Evolutionary conservation across 805 yeast genomes (phyloP).

Genomic region (Metschnikowia aberdeeniae): DNA sequence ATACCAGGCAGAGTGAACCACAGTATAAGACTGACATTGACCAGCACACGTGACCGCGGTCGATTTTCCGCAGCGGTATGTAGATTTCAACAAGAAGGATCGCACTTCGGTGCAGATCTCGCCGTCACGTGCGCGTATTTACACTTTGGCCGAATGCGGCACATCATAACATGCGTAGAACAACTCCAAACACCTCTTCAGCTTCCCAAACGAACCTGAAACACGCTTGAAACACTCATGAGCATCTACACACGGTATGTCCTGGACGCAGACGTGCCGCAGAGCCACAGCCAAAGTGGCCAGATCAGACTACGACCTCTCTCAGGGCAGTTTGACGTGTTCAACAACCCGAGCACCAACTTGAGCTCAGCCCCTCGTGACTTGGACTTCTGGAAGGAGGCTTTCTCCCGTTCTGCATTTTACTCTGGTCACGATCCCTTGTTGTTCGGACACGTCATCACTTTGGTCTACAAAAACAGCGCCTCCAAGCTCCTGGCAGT

Average conservation of each 20-base stretch:
- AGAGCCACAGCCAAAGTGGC: slow-evolving; percentile 4
- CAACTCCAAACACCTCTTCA: too few relatives aligned
- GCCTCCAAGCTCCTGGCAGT: slow-evolving; percentile 47
- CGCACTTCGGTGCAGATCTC: too few relatives aligned
- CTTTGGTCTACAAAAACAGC: slow-evolving; percentile 49
- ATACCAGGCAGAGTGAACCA: too few relatives aligned
- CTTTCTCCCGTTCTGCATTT: slow-evolving; percentile 49
- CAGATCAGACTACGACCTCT: slow-evolving; percentile 22
- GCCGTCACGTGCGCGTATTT: too few relatives aligned
- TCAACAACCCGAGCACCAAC: not conserved
- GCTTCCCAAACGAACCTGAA: not conserved
- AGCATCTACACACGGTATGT: slow-evolving; percentile 37
- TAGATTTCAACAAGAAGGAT: too few relatives aligned
- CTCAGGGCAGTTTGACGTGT: slow-evolving; percentile 23
- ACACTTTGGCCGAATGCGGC: too few relatives aligned
- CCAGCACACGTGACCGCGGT: too few relatives aligned
- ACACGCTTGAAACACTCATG: slow-evolving; percentile 18
- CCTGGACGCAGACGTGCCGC: slow-evolving; percentile 22
- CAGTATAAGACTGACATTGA: too few relatives aligned
- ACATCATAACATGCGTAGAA: too few relatives aligned
- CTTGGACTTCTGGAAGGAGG: slow-evolving; percentile 32
- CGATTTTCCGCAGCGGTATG: too few relatives aligned
- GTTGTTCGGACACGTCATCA: slow-evolving; percentile 43
- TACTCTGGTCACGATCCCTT: slow-evolving; percentile 46
- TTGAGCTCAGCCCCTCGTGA: slow-evolving; percentile 4